These are phyloP conservation scores for Golubevia sp. DNA, from an alignment of 1,284 basidiomycete genomes.

Conservation along the genomic window DNA sequence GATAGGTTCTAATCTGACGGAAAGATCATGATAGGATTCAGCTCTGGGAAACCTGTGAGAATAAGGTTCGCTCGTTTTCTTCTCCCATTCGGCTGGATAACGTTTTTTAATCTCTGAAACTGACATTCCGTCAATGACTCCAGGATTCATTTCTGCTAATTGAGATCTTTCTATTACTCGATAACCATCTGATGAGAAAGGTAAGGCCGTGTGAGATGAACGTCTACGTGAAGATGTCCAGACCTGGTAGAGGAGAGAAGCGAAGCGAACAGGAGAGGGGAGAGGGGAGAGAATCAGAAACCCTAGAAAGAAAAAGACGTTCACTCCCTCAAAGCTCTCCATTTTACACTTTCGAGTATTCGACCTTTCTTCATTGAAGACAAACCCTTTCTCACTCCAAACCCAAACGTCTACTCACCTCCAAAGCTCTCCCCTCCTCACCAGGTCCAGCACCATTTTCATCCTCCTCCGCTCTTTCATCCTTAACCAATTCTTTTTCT, in stretches of 20 bases:
- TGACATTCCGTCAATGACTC: conserved; percentile 79
- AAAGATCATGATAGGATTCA: conserved; percentile 22
- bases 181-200: conserved; percentile 74
- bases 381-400: too few species aligned
- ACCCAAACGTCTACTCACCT: too few species aligned
- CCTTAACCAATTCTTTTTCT: conserved; percentile 63
- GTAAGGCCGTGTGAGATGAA: conserved; percentile 93
- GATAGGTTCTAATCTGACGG: conserved; percentile 71
- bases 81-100: conserved; percentile 91
- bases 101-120: conserved; percentile 85
- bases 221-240: conserved; percentile 95
- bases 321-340: too few species aligned
- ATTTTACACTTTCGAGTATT: too few species aligned
- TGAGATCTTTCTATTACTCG: conserved; percentile 87
- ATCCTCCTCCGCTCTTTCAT: conserved; percentile 70
- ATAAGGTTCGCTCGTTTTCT: conserved; percentile 90
- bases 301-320: too few species aligned
- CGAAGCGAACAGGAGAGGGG: too few species aligned
- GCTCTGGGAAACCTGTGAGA: conserved; percentile 70
- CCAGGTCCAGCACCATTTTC: conserved; percentile 63
- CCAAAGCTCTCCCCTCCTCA: conserved; percentile 76
- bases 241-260: conserved; percentile 68
- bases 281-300: too few species aligned
- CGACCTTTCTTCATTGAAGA: too few species aligned
- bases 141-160: conserved; percentile 96